phyloP scores from a whole-genome alignment of 345 rosid genomes.

The Iberis pinnata region DNA sequence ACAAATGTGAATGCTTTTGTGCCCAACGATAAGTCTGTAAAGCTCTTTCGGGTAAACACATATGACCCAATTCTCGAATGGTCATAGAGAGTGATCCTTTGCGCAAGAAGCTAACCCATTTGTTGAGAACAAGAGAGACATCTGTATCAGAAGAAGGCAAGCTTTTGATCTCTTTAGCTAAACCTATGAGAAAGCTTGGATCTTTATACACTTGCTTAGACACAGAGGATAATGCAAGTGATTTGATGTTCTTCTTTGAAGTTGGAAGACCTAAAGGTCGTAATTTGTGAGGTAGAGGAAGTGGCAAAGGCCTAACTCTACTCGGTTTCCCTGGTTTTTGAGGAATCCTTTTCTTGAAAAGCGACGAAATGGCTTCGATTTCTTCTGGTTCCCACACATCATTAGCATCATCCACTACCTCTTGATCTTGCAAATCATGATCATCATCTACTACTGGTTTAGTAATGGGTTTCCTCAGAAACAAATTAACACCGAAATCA shows the following conservation, averaged over 20 bases:
- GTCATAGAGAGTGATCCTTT: constrained; percentile 71
- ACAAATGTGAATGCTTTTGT: constrained; percentile 52
- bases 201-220: constrained; percentile 44
- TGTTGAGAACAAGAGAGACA: constrained; percentile 50
- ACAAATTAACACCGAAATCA: constrained; percentile 71
- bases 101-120: constrained; percentile 49
- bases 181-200: constrained; percentile 52
- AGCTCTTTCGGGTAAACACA: constrained; percentile 74
- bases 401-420: constrained; percentile 19
- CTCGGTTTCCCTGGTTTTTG: constrained; percentile 54
- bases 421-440: constrained; percentile 27
- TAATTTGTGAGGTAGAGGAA: constrained; percentile 65
- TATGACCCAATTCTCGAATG: constrained; percentile 69
- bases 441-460: constrained; percentile 3
- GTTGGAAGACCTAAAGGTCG: constrained; percentile 65
- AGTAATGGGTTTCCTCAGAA: constrained; percentile 49
- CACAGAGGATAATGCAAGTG: constrained; percentile 28
- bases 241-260: constrained; percentile 37
- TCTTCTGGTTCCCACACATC: constrained; percentile 63
- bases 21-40: constrained; percentile 83
- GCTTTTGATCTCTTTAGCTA: constrained; percentile 60
- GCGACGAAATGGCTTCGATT: constrained; percentile 69
- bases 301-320: constrained; percentile 69
- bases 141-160: constrained; percentile 40
- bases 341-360: constrained; percentile 66